Evolutionary conservation across 495 filamentous ascomycete species (phyloP).

Genomic region (Apodospora peruviana): DNA sequence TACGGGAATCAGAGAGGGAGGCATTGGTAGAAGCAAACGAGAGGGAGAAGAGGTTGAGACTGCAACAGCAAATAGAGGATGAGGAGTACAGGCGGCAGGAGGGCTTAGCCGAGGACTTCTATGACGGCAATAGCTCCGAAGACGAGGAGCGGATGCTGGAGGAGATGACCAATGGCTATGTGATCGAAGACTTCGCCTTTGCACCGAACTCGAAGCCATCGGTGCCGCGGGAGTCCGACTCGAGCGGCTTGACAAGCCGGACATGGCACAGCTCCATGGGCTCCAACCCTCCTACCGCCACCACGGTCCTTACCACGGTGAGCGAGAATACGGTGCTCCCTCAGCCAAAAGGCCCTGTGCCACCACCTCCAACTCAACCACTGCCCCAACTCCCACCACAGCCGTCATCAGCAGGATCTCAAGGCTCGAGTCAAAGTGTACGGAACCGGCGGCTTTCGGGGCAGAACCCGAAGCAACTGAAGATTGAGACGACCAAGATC

Average conservation of each 20-base stretch:
- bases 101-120: slow-evolving; percentile 28
- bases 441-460: slow-evolving; percentile 77
- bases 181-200: slow-evolving; percentile 84
- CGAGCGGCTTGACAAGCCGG: slow-evolving; percentile 73
- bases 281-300: slow-evolving; percentile 70
- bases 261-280: slow-evolving; percentile 85
- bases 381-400: slow-evolving; percentile 29
- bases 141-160: slow-evolving; percentile 89
- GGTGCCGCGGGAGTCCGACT: slow-evolving; percentile 82
- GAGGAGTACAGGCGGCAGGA: slow-evolving; percentile 32
- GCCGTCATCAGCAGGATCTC: slow-evolving; percentile 17
- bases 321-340: slow-evolving; percentile 50
- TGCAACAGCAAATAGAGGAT: slow-evolving; percentile 28
- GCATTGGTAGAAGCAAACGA: slow-evolving; percentile 58
- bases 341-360: slow-evolving; percentile 25
- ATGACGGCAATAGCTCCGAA: slow-evolving; percentile 72
- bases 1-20: slow-evolving; percentile 73
- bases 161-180: slow-evolving; percentile 83
- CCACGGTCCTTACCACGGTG: slow-evolving; percentile 69
- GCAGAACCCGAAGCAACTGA: slow-evolving; percentile 71
- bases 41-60: slow-evolving; percentile 40
- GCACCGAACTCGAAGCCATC: slow-evolving; percentile 66
- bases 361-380: slow-evolving; percentile 30
- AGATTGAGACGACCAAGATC: slow-evolving; percentile 72
- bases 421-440: slow-evolving; percentile 50